Evolutionary conservation across 306 rosid species (phyloP).

Genomic region (Quercus agrifolia): DNA sequence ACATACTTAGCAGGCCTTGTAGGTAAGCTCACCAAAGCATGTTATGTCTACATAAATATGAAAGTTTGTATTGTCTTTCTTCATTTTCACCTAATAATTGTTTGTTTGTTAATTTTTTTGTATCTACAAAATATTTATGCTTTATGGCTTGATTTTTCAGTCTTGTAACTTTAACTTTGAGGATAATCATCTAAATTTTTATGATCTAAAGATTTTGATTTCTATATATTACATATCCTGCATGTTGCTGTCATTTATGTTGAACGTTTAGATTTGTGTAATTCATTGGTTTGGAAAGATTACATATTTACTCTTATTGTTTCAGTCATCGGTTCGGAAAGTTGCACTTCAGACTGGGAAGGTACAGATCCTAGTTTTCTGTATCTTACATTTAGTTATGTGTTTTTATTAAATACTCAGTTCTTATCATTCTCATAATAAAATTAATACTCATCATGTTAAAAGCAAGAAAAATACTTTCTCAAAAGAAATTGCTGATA

Average conservation of each 20-base stretch:
- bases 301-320: constrained; percentile 16
- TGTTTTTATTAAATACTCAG: not conserved
- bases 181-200: not conserved
- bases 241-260: not conserved
- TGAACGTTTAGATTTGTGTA: not conserved
- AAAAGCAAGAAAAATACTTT: not conserved
- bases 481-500: not conserved
- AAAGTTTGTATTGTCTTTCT: no score
- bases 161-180: no score
- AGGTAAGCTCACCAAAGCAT: not conserved
- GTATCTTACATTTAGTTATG: constrained; percentile 12
- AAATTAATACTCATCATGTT: not conserved
- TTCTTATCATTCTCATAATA: not conserved
- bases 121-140: no score
- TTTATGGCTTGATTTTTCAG: no score
- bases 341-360: constrained; percentile 80
- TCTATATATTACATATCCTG: not conserved
- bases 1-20: not conserved
- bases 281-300: constrained; percentile 6
- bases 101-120: no score
- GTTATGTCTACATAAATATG: not conserved
- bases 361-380: constrained; percentile 43
- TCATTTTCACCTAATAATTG: no score
- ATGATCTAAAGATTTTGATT: not conserved
- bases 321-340: constrained; percentile 89